Conservation (phyloP, 352 stramenopile species). For the Sclerospora graminicola region DNA sequence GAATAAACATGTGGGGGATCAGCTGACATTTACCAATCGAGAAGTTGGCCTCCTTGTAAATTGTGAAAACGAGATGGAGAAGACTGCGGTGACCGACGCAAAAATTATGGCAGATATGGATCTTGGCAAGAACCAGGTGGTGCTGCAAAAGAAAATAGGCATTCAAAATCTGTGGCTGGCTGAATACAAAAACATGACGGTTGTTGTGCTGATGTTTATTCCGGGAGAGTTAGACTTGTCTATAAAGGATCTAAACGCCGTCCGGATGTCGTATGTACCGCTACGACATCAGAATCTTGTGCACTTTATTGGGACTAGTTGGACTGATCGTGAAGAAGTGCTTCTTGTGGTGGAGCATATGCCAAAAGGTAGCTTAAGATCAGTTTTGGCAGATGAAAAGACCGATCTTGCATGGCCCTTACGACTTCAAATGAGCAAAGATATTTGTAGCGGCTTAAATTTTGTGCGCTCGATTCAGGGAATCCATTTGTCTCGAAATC, state of each 20-base stretch:
- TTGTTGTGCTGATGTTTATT: conserved; percentile 49
- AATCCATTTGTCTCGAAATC: conserved; percentile 29
- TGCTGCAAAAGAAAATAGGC: conserved; percentile 40
- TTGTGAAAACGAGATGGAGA: conserved; percentile 5
- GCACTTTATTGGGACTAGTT: conserved; percentile 49
- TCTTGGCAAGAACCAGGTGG: conserved; percentile 33
- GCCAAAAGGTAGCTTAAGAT: conserved; percentile 50
- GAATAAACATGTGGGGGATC: conserved; percentile 25
- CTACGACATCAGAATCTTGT: conserved; percentile 64
- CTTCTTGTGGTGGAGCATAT: conserved; percentile 73
- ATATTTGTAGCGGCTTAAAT: conserved; percentile 36
- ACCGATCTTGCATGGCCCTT: conserved; percentile 44
- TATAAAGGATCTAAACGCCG: conserved; percentile 31
- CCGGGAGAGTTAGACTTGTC: conserved; percentile 25
- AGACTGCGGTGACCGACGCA: conserved; percentile 1
- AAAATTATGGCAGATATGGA: conserved; percentile 37
- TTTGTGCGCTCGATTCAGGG: conserved; percentile 38
- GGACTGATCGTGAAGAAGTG: conserved; percentile 43
- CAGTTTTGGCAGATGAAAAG: conserved; percentile 36
- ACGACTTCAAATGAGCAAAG: conserved; percentile 34
- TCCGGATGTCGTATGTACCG: conserved; percentile 40
- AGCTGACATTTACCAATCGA: conserved; percentile 22
- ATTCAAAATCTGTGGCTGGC: conserved; percentile 43
- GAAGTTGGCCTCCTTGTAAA: conserved; percentile 16
- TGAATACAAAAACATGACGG: conserved; percentile 30